Conservation (phyloP, 2,329 filamentous ascomycete species). For the Neophaeococcomyces aloes region DNA sequence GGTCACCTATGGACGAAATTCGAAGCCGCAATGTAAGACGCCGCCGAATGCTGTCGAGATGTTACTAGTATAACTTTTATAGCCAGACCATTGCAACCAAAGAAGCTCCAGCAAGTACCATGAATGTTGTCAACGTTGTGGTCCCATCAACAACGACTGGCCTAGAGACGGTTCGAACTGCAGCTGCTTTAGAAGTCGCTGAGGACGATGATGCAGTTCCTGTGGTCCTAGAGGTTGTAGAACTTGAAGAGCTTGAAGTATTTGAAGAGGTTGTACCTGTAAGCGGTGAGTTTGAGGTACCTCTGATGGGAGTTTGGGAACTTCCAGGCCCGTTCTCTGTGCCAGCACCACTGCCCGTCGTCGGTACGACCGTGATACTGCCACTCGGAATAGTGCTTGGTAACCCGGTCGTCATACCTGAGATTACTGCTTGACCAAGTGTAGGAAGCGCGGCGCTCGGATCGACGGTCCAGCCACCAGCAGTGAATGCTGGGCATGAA, state of each 20-base stretch:
- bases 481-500: slow-evolving; percentile 59
- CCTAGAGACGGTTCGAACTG: slow-evolving; percentile 10
- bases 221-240: not conserved
- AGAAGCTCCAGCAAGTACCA: slow-evolving; percentile 1
- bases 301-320: slow-evolving; percentile 15
- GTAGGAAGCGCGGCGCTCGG: slow-evolving; percentile 60
- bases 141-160: slow-evolving; percentile 6
- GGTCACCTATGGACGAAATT: too few relatives aligned
- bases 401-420: slow-evolving; percentile 18
- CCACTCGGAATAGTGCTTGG: slow-evolving; percentile 16
- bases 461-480: slow-evolving; percentile 61
- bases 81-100: slow-evolving; percentile 4
- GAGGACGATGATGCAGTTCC: not conserved
- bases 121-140: not conserved
- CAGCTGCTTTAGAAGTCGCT: slow-evolving; percentile 15
- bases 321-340: not conserved
- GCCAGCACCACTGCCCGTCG: not conserved
- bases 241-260: slow-evolving; percentile 9
- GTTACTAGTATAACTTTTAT: not conserved
- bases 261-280: slow-evolving; percentile 4
- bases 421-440: slow-evolving; percentile 44
- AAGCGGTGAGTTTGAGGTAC: slow-evolving; percentile 15
- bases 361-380: slow-evolving; percentile 14
- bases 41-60: too few relatives aligned
- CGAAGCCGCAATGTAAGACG: too few relatives aligned